phyloP scores from a whole-genome alignment of 2,329 filamentous ascomycete genomes.

The Rutstroemia sp. region DNA sequence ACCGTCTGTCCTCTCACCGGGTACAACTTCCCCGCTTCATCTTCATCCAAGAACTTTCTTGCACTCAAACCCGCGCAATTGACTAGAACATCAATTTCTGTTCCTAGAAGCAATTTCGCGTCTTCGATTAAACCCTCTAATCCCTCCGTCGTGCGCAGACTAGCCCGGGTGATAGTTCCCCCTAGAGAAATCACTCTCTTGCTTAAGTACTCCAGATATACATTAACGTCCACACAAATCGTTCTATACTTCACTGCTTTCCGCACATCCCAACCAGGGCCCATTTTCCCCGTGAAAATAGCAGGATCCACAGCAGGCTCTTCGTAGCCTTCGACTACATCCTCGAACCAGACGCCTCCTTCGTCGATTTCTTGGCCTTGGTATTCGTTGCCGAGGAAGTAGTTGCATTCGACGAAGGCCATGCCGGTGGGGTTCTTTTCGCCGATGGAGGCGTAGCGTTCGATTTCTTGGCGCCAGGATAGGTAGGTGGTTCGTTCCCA shows the following conservation, averaged over 20 bases:
- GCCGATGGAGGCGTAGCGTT: not conserved
- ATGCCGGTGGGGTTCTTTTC: not conserved
- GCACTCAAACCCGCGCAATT: constrained; percentile 38
- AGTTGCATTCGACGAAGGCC: not conserved
- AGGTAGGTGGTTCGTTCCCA: not conserved
- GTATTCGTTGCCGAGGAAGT: not conserved
- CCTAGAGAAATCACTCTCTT: constrained; percentile 14
- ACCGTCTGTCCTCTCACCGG: constrained; percentile 40
- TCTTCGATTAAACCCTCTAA: constrained; percentile 12
- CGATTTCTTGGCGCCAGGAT: not conserved
- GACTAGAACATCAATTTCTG: constrained; percentile 26
- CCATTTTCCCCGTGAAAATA: not conserved
- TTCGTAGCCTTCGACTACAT: not conserved
- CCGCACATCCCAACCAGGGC: not conserved
- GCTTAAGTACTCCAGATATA: constrained; percentile 22
- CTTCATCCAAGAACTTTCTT: constrained; percentile 29
- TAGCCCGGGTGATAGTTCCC: constrained; percentile 1
- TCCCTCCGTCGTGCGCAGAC: constrained; percentile 1
- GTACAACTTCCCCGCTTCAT: constrained; percentile 26
- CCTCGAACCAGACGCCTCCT: not conserved
- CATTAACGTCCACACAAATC: constrained; percentile 15
- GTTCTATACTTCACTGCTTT: constrained; percentile 13
- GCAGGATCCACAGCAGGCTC: not conserved
- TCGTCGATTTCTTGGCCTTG: not conserved
- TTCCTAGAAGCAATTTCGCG: not conserved